Evolutionary conservation across 306 rosid genomes (phyloP), one percentile per base, ranked within the genome.

Genomic region (Inga oerstediana): DNA sequence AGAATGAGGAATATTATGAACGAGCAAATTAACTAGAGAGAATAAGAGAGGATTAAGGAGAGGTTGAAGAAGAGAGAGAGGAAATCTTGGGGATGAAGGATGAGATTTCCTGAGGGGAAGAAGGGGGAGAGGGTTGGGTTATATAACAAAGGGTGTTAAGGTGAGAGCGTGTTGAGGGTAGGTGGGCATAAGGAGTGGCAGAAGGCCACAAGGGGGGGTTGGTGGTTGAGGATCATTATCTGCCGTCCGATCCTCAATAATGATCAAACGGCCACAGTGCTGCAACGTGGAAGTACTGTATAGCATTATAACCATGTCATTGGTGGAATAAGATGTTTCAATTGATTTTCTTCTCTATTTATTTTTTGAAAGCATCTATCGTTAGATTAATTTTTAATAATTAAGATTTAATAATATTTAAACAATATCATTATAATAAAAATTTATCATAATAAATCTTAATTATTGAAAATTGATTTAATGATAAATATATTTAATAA

Each of bases 111-210:
- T 86, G 85, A 62, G 79, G 32, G 27, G 65, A 10, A 17, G 77
- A 78, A 75, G 84, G 43, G 34, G 71, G 46, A 66, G 56, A 4
- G 17, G 3, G 11, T 44, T 44, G 78, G 62, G 34, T 88, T 77
- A 87, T 90, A 90, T 83, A 81, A 10, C 24, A 20, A 49, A 8
- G 34, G 75, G 3, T 39, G 51, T 20, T 22, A 16, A 24, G 34
- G 52, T 71, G 15, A 43, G 34, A 12, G 30, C 17, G 58, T 27
- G 76, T 1, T 46, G 5, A 0, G 76, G 92, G 92, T 89, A 75
- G 94, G 93, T 92, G 71, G 77, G 90, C 85, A 44, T 67, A 72
- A 66, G 87, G 64, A 68, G 49, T 65, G 78, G 90, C 74, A 83
- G 87, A 77, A 64, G 39, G 77, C 71, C 90, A 81, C 90, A 80